These are phyloP conservation scores for Oryza glaberrima DNA, from an alignment of 176 grass and related monocot species.

Conservation along the genomic window DNA sequence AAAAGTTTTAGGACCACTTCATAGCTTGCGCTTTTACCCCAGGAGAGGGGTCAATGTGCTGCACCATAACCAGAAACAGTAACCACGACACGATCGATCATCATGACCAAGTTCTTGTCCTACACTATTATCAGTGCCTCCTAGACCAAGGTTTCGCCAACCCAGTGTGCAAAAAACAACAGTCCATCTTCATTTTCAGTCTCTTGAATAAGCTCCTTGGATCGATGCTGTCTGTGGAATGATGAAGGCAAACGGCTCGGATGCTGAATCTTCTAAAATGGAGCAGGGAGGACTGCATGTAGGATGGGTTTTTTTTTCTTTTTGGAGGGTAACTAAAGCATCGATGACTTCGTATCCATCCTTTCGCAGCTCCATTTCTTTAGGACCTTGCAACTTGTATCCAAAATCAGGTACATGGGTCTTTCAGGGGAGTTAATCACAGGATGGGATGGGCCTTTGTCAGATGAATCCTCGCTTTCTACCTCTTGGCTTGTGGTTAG, in stretches of 20 bases:
- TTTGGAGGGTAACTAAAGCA: neutral
- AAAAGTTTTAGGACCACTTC: conserved; percentile 19
- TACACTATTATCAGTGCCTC: neutral
- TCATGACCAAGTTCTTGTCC: neutral
- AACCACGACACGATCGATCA: neutral
- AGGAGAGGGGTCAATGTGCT: neutral
- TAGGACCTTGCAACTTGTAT: neutral
- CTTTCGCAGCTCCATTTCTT: neutral
- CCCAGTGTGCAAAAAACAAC: neutral
- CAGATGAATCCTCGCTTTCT: neutral
- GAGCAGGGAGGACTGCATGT: neutral
- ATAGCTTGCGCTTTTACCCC: neutral
- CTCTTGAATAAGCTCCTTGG: conserved; percentile 17
- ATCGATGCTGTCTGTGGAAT: neutral
- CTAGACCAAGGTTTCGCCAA: neutral
- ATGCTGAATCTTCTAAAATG: neutral
- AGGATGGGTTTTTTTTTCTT: neutral
- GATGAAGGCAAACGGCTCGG: neutral
- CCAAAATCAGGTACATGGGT: neutral
- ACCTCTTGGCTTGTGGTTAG: neutral
- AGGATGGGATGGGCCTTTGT: neutral
- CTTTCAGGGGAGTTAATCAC: neutral
- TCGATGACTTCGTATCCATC: neutral
- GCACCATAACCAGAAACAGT: neutral
- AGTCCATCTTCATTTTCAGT: conserved; percentile 22